Base-by-base conservation (phyloP, 78 protist genomes). In the Dictyostelium intermedium region DNA sequence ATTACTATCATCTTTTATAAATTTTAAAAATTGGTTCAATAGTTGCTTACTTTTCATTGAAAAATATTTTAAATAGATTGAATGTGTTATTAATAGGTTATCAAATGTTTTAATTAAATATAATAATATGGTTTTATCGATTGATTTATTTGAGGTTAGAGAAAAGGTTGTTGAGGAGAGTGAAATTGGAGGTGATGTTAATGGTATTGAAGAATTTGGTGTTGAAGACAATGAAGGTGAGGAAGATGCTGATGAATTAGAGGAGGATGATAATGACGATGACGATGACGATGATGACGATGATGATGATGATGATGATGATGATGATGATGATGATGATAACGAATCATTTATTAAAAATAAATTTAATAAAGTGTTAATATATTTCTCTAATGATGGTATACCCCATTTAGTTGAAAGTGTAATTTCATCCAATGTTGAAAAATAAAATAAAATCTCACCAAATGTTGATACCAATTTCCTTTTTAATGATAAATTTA, bases 371-470 rank as follows among this genome's bases (percentile, higher is more conserved):
- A 66, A 66, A 23, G 74, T 66, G 11, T 66, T 66, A 25, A 66
- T 66, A 66, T 66, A 66, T 66, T 66, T 66, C 32, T 66, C 74
- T 30, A 66, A 72, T 72, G 79, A 32, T 16, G 6, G 45, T 27
- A 34, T 72, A 72, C 79, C 79, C 45, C 74, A 66, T 66, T 66
- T 66, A 27, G 23, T 66, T 27, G 32, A 30, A 27, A 66, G 35
- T 66, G 35, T 66, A 27, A 66, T 66, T 66, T 34, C 45, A 72
- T 72, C 79, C 11, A 72, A 72, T 72, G 79, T 72, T 34, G 79
- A 72, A 72, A 72, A 72, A 34, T 72, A 34, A 72, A 72, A 72
- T 72, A 72, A 34, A 72, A 72, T 27, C 18, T 72, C 79, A 14
- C 79, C 45, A 34, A 34, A 72, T 34, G 43, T 34, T 16, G 39